These are phyloP conservation scores for Trametes punicea DNA, from an alignment of 768 basidiomycete species.

Conservation along the genomic window DNA sequence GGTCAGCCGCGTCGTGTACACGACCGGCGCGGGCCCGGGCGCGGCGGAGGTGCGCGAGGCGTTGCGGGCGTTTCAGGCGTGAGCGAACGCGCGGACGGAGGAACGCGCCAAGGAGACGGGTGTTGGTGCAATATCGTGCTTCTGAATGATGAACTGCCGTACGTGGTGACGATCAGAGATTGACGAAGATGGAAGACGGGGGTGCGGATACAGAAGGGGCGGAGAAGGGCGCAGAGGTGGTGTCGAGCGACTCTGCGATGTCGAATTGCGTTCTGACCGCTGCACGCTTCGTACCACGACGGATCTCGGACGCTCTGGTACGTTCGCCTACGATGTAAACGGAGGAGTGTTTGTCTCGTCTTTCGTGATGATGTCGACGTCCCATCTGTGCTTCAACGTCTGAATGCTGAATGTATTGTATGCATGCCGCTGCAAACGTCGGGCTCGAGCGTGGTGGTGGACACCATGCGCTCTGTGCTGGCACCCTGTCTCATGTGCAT, in stretches of 20 bases:
- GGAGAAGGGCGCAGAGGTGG: not conserved
- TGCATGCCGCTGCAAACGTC: not conserved
- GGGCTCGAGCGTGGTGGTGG: not conserved
- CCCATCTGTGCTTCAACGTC: not conserved
- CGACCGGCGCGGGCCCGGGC: conserved; percentile 53
- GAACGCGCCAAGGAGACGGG: not conserved
- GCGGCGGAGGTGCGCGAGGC: conserved; percentile 49
- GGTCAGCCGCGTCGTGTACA: conserved; percentile 76
- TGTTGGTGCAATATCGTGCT: not conserved
- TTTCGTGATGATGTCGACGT: not conserved
- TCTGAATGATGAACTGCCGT: not conserved
- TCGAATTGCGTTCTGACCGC: conserved; percentile 3
- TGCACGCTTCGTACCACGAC: not conserved
- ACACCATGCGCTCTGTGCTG: not conserved
- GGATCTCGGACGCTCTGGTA: not conserved
- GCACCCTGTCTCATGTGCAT: not conserved
- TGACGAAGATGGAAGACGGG: not conserved
- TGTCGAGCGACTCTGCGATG: not conserved
- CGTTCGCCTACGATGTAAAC: not conserved
- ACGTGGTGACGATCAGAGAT: conserved; percentile 9
- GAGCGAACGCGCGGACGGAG: not conserved
- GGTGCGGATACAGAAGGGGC: not conserved
- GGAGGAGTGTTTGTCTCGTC: no score
- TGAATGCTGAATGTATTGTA: not conserved
- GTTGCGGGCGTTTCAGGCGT: conserved; percentile 46